Base-by-base conservation (phyloP, 371 early-diverging fungal genomes). In the Saksenaea oblongispora region DNA sequence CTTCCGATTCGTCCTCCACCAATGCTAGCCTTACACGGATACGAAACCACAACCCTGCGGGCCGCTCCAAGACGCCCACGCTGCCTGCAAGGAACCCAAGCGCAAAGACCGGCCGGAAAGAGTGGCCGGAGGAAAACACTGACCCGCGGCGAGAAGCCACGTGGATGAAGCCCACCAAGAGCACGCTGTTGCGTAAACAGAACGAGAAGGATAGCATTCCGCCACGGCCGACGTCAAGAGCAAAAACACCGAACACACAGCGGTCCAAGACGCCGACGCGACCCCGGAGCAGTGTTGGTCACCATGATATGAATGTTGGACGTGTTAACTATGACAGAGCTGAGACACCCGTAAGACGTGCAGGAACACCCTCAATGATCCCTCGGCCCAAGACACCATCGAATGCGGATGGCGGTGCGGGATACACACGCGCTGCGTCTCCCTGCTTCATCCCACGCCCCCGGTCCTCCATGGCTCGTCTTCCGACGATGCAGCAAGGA, bases 331-430 rank as follows among this genome's bases (percentile, higher is more conserved):
- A 51, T 27, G 35, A 35, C 39, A 59, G 31, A 56, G 27, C 63
- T 17, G 36, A 34, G 56, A 59, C 73, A 22, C 41, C 59, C 11
- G 31, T 39, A 11, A 58, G 56, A 24, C 60, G 76, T 10, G 63
- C 77, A 9, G 68, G 61, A 24, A 78, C 82, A n/a, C 82, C 82
- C 8, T 82, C 82, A 1, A 41, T 78, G 39, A 82, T 82, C 58
- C 82, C 82, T 18, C 57, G 82, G n/a, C 77, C 82, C 2, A 82
- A 75, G 51, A 79, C 82, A 11, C 79, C 82, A 10, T 47, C 53
- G 3, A 58, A 59, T 31, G 54, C 62, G 5, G 55, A 41, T 4
- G 34, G 63, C 2, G 51, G 22, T 22, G 51, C 2, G 3, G 51
- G 51, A 7, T 47, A 47, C 22, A 47, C 22, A 22, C 61, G 67